Evolutionary conservation across 176 grass and related monocot species (phyloP).

Genomic region (Triticum timopheevii): DNA sequence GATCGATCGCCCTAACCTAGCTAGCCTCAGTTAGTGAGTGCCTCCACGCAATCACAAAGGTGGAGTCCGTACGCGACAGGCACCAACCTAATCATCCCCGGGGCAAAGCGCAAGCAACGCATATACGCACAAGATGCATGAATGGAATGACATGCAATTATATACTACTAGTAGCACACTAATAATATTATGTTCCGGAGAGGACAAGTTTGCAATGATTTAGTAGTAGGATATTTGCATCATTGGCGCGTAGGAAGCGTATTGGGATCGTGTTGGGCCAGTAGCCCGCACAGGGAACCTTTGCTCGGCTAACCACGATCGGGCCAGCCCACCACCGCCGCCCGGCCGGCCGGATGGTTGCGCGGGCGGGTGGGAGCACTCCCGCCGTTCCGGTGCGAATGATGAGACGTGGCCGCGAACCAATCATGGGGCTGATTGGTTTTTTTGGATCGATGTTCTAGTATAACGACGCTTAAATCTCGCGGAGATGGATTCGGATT

Average conservation of each 20-base stretch:
- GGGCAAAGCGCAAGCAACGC: conserved; percentile 17
- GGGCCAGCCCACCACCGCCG: neutral
- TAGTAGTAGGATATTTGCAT: neutral
- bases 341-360: neutral
- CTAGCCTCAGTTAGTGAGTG: neutral
- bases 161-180: too few relatives aligned
- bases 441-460: too few relatives aligned
- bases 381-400: neutral
- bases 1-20: neutral
- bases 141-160: neutral
- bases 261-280: conserved; percentile 3
- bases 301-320: conserved; percentile 15
- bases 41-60: neutral
- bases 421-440: neutral
- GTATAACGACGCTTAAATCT: neutral
- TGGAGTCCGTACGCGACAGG: neutral
- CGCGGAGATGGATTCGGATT: neutral
- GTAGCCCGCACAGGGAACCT: neutral
- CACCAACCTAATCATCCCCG: neutral
- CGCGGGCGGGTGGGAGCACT: too few relatives aligned
- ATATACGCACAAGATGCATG: neutral
- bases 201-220: neutral
- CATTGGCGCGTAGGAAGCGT: neutral
- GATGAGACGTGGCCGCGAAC: conserved; percentile 12
- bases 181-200: too few relatives aligned